These are phyloP conservation scores for Trichoderma virens DNA, from an alignment of 495 filamentous ascomycete genomes.

Conservation along the genomic window DNA sequence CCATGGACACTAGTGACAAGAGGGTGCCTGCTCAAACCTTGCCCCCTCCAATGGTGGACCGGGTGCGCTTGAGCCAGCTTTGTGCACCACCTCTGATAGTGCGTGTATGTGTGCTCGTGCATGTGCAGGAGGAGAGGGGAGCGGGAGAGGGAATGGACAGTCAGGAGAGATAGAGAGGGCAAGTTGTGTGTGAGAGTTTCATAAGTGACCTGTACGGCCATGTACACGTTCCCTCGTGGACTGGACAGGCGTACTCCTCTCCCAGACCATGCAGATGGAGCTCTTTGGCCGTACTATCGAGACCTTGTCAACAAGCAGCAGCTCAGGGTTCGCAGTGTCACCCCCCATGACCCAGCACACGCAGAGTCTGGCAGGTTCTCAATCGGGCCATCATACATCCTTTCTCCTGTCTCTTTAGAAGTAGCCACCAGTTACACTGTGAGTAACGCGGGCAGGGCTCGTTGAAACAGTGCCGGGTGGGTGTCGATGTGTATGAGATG, in stretches of 20 bases:
- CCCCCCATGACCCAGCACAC: background rate
- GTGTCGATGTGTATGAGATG: background rate
- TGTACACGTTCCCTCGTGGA: background rate
- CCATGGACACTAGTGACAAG: constrained; percentile 1
- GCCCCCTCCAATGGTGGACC: background rate
- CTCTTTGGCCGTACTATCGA: background rate
- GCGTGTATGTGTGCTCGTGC: background rate
- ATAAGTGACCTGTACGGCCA: background rate
- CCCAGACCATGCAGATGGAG: background rate
- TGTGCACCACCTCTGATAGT: background rate
- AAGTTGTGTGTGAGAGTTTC: background rate
- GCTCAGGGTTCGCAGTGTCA: background rate
- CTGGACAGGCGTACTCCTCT: background rate
- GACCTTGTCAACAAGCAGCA: background rate
- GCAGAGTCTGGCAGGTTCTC: background rate
- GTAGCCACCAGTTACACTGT: background rate
- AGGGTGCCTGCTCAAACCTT: constrained; percentile 5
- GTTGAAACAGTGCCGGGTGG: background rate
- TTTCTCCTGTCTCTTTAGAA: background rate
- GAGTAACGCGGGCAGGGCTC: background rate
- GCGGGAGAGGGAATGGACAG: background rate
- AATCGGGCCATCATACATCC: background rate
- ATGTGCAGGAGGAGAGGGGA: background rate
- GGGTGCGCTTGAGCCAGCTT: background rate
- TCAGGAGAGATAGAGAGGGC: background rate